phyloP scores from a whole-genome alignment of 768 basidiomycete genomes.

The Ramaria rubella region DNA sequence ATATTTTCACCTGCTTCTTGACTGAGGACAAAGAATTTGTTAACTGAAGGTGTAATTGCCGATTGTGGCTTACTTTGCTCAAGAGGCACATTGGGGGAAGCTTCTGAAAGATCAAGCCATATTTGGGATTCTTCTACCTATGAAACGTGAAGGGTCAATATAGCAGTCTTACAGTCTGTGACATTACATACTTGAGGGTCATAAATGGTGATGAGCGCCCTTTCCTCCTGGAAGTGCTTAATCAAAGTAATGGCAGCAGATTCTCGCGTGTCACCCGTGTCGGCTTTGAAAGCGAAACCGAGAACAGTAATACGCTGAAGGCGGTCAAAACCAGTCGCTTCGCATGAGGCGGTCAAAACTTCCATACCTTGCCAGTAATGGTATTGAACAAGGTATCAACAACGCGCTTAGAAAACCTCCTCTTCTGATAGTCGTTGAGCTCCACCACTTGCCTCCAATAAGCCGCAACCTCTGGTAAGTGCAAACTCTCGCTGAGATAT shows the following conservation, averaged over 20 bases:
- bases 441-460: constrained; percentile 98
- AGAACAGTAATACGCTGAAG: constrained; percentile 85
- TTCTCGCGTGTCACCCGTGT: constrained; percentile 98
- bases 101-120: constrained; percentile 72
- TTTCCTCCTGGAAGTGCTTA: constrained; percentile 88
- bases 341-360: neutral
- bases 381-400: constrained; percentile 99
- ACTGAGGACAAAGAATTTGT: constrained; percentile 38
- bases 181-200: constrained; percentile 60
- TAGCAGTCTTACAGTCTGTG: no score
- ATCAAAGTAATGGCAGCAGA: constrained; percentile 92
- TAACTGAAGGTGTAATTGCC: constrained; percentile 1
- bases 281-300: constrained; percentile 98
- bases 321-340: neutral
- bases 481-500: constrained; percentile 89
- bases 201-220: constrained; percentile 80
- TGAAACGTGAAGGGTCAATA: constrained; percentile 3
- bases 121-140: constrained; percentile 75
- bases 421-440: constrained; percentile 99
- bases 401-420: constrained; percentile 89
- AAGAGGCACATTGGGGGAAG: constrained; percentile 54
- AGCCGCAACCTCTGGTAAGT: constrained; percentile 92
- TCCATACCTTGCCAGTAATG: constrained; percentile 80
- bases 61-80: constrained; percentile 50
- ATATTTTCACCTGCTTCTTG: constrained; percentile 84